phyloP scores from a whole-genome alignment of 352 stramenopile species.

The Phytophthora rubi region DNA sequence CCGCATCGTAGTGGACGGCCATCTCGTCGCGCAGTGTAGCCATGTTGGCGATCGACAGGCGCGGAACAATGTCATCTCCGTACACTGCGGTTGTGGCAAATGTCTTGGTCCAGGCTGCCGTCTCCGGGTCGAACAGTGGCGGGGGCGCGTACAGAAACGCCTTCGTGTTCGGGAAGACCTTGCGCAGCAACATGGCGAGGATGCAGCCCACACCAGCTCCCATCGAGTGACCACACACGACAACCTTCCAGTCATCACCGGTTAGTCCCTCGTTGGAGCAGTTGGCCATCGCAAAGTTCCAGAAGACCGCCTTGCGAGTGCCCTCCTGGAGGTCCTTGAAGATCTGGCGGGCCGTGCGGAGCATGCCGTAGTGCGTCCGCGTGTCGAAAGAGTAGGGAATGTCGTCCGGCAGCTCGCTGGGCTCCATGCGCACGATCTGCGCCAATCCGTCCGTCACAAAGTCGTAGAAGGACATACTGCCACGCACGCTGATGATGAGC shows the following conservation, averaged over 20 bases:
- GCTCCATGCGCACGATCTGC: constrained; percentile 67
- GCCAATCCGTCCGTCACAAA: constrained; percentile 78
- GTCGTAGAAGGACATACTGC: constrained; percentile 83
- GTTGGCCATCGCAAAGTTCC: constrained; percentile 66
- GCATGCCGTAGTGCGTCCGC: constrained; percentile 74
- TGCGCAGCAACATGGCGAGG: constrained; percentile 65
- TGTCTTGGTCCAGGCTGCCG: constrained; percentile 60
- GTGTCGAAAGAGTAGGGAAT: constrained; percentile 56
- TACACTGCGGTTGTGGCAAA: constrained; percentile 80
- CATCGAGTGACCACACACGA: constrained; percentile 85
- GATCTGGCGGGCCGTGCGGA: constrained; percentile 69
- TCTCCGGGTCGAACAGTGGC: constrained; percentile 69
- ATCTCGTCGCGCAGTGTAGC: constrained; percentile 73
- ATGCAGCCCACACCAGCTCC: constrained; percentile 80
- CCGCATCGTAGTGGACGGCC: constrained; percentile 65
- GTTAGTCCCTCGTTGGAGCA: constrained; percentile 35
- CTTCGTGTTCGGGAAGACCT: constrained; percentile 57
- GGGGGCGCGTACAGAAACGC: constrained; percentile 73
- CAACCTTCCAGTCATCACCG: constrained; percentile 60
- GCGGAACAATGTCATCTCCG: constrained; percentile 74
- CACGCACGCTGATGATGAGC: constrained; percentile 79
- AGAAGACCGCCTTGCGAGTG: constrained; percentile 64
- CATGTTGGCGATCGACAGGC: constrained; percentile 73
- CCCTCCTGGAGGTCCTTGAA: constrained; percentile 67
- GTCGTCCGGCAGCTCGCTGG: constrained; percentile 57